A percentile compares a stretch with the other conserved stretches of the same genome.
These are phyloP conservation scores for Beauveria australis DNA, from an alignment of 2,329 filamentous ascomycete species.

Conservation along the genomic window DNA sequence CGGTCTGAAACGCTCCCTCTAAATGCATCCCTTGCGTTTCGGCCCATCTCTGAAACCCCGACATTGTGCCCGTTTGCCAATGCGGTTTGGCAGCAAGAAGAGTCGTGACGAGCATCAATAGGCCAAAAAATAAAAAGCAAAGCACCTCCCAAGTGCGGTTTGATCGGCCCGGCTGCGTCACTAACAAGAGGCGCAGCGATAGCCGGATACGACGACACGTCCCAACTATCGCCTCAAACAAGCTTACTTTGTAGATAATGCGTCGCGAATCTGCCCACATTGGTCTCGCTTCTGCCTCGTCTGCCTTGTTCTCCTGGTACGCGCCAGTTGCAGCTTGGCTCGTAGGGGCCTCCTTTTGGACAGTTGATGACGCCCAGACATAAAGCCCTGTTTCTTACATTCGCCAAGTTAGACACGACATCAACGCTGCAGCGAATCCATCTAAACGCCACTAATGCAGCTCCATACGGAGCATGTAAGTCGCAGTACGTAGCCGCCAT, in stretches of 20 bases:
- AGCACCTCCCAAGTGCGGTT: too few species aligned
- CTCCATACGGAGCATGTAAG: not conserved
- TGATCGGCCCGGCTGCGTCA: not conserved
- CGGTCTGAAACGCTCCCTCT: not conserved
- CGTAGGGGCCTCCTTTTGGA: too few species aligned
- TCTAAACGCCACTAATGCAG: not conserved
- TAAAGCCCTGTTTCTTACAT: too few species aligned
- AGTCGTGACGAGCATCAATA: not conserved
- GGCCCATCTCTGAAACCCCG: constrained; percentile 6
- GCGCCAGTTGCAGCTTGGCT: not conserved
- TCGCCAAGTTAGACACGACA: too few species aligned
- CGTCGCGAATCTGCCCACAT: not conserved
- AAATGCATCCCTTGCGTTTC: constrained; percentile 7
- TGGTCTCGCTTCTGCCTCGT: too few species aligned
- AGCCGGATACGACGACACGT: not conserved
- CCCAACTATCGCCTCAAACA: not conserved
- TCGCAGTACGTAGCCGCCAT: not conserved
- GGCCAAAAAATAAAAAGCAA: not conserved
- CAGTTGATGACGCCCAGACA: too few species aligned
- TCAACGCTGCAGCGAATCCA: too few species aligned
- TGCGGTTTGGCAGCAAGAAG: not conserved
- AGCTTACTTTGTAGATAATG: not conserved
- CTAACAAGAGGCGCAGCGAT: not conserved
- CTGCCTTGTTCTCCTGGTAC: too few species aligned
- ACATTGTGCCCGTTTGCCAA: not conserved